Evolutionary conservation across 2,329 filamentous ascomycete species (phyloP).

Genomic region (Didymella segeticola): DNA sequence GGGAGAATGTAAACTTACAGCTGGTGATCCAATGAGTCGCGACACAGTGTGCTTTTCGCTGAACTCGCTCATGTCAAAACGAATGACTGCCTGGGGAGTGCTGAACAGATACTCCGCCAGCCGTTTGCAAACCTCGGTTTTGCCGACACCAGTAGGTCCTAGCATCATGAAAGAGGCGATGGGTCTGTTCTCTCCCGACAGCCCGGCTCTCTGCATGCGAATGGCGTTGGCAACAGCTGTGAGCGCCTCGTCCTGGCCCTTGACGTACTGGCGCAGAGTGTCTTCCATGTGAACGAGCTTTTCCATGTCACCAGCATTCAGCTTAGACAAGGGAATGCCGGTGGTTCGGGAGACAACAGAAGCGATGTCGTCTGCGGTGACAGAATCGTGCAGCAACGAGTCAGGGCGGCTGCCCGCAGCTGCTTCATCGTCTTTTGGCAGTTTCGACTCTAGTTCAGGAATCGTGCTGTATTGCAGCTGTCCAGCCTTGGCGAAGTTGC

Average conservation of each 20-base stretch:
- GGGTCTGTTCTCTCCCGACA: slow-evolving; percentile 89
- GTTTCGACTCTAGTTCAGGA: slow-evolving; percentile 76
- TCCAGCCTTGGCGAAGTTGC: slow-evolving; percentile 88
- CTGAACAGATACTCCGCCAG: slow-evolving; percentile 93
- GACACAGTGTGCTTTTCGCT: slow-evolving; percentile 97
- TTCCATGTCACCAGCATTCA: slow-evolving; percentile 92
- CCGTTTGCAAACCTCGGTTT: slow-evolving; percentile 97
- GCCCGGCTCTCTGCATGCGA: slow-evolving; percentile 87
- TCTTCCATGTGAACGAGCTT: slow-evolving; percentile 97
- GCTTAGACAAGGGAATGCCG: slow-evolving; percentile 88
- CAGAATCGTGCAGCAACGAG: slow-evolving; percentile 85
- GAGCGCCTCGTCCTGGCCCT: slow-evolving; percentile 93
- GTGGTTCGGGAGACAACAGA: slow-evolving; percentile 89
- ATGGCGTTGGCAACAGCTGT: slow-evolving; percentile 91
- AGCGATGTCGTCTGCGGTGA: slow-evolving; percentile 95
- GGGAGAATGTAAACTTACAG: slow-evolving; percentile 61
- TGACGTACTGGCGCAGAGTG: slow-evolving; percentile 79
- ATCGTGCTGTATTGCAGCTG: slow-evolving; percentile 90
- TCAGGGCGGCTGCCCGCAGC: slow-evolving; percentile 48
- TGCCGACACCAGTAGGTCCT: slow-evolving; percentile 94
- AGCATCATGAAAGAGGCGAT: slow-evolving; percentile 97
- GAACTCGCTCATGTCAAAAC: slow-evolving; percentile 98
- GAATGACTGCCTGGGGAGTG: slow-evolving; percentile 85
- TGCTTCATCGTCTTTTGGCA: slow-evolving; percentile 73
- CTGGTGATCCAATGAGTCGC: slow-evolving; percentile 87